Evolutionary conservation across 164 flowering plant genomes (phyloP).

Genomic region (Magnolia officinalis): DNA sequence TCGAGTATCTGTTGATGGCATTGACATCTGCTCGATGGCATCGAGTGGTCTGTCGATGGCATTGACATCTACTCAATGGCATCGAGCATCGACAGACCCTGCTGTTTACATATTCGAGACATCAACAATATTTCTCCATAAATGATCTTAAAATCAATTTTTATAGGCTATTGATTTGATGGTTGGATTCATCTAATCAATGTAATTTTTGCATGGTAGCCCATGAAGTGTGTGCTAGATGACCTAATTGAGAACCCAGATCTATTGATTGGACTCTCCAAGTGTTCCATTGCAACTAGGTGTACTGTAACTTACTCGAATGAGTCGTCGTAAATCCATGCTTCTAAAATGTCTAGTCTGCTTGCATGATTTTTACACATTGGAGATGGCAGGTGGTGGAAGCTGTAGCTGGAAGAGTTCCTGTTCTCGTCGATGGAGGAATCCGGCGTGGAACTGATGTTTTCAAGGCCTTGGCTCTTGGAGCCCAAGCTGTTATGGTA

Average conservation of each 20-base stretch:
- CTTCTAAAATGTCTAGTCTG: too few relatives aligned
- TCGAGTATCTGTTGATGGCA: too few relatives aligned
- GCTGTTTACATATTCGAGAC: too few relatives aligned
- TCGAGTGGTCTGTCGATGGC: too few relatives aligned
- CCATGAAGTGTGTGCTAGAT: not conserved
- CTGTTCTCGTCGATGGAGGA: conserved; percentile 79
- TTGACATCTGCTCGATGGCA: too few relatives aligned
- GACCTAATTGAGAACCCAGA: not conserved
- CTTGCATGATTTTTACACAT: too few relatives aligned
- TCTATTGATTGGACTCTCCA: not conserved
- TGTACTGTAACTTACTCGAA: too few relatives aligned
- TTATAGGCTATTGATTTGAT: not conserved
- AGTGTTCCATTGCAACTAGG: not conserved
- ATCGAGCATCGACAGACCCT: too few relatives aligned
- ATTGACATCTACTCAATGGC: too few relatives aligned
- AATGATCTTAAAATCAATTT: too few relatives aligned
- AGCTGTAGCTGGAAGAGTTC: conserved; percentile 66
- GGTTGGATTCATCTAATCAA: not conserved
- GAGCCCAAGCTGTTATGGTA: conserved; percentile 77
- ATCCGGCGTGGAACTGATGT: conserved; percentile 75
- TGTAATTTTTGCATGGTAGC: not conserved
- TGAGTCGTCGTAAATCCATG: too few relatives aligned
- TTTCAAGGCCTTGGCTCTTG: conserved; percentile 88
- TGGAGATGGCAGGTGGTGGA: conserved; percentile 41
- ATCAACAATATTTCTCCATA: too few relatives aligned